Evolutionary conservation across 441 rosid species (phyloP).

Genomic region (Pelargonium australe): DNA sequence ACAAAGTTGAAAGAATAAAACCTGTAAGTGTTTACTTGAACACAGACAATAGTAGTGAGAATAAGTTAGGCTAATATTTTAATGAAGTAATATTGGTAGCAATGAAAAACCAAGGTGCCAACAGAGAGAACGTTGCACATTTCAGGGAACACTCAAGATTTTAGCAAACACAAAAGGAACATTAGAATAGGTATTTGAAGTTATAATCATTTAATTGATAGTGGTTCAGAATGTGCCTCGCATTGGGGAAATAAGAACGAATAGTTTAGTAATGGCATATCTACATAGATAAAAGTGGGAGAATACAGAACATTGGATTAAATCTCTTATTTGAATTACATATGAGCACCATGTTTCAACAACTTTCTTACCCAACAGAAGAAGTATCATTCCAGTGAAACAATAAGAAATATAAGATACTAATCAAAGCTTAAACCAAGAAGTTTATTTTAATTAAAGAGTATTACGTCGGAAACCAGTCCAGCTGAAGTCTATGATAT

Average conservation of each 20-base stretch:
- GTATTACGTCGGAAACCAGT: slow-evolving; percentile 90
- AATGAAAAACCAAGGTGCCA: slow-evolving; percentile 5
- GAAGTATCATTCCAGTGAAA: neutral
- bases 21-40: neutral
- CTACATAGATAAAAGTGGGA: neutral
- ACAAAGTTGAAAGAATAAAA: slow-evolving; percentile 4
- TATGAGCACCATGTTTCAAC: slow-evolving; percentile 1
- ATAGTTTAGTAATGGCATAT: neutral
- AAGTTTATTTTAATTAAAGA: slow-evolving; percentile 16
- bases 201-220: neutral
- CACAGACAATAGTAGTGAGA: neutral
- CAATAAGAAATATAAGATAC: neutral
- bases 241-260: neutral
- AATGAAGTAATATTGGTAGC: neutral
- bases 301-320: neutral
- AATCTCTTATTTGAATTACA: neutral
- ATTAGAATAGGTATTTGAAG: neutral
- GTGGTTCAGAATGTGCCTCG: slow-evolving; percentile 3
- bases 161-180: neutral
- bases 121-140: neutral
- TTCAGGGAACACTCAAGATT: neutral
- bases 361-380: slow-evolving; percentile 1
- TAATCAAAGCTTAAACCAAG: slow-evolving; percentile 19
- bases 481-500: slow-evolving; percentile 92
- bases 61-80: neutral